Evolutionary conservation across 2,329 filamentous ascomycete genomes (phyloP).

Genomic region (Lachnellula hyalina): DNA sequence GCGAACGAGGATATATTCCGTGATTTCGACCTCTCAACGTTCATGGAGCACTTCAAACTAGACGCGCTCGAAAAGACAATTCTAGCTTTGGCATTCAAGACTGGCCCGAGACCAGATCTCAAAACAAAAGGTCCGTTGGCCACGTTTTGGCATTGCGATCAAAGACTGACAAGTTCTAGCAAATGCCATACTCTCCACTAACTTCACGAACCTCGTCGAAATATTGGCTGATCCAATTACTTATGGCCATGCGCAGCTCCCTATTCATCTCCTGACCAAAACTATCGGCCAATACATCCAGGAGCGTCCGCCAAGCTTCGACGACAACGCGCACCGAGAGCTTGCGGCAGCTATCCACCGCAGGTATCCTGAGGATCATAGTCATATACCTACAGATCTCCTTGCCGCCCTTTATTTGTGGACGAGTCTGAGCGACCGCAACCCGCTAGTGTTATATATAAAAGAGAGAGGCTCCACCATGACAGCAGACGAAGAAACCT

Average conservation of each 20-base stretch:
- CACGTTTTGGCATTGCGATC: too few species aligned
- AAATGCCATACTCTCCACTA: slow-evolving; percentile 81
- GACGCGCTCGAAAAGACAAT: slow-evolving; percentile 84
- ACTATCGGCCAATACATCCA: slow-evolving; percentile 84
- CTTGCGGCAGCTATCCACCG: slow-evolving; percentile 57
- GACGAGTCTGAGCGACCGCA: slow-evolving; percentile 56
- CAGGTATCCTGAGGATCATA: slow-evolving; percentile 51
- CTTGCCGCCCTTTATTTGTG: slow-evolving; percentile 65
- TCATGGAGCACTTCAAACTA: slow-evolving; percentile 93
- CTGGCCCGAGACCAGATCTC: slow-evolving; percentile 72
- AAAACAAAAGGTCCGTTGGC: slow-evolving; percentile 73
- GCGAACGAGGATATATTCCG: slow-evolving; percentile 90
- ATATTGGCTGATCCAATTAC: slow-evolving; percentile 56
- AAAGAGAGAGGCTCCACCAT: slow-evolving; percentile 70
- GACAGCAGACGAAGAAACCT: slow-evolving; percentile 69
- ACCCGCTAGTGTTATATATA: slow-evolving; percentile 59
- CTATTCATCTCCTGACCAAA: slow-evolving; percentile 65
- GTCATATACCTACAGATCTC: slow-evolving; percentile 64
- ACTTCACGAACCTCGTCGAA: slow-evolving; percentile 71
- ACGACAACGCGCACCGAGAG: slow-evolving; percentile 66
- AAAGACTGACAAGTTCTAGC: slow-evolving; percentile 45
- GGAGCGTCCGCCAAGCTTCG: slow-evolving; percentile 81
- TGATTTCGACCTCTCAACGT: slow-evolving; percentile 92
- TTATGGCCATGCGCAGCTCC: slow-evolving; percentile 60
- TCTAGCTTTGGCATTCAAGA: slow-evolving; percentile 82